Evolutionary conservation across 768 basidiomycete genomes (phyloP).

Genomic region (Ramaria rubella): DNA sequence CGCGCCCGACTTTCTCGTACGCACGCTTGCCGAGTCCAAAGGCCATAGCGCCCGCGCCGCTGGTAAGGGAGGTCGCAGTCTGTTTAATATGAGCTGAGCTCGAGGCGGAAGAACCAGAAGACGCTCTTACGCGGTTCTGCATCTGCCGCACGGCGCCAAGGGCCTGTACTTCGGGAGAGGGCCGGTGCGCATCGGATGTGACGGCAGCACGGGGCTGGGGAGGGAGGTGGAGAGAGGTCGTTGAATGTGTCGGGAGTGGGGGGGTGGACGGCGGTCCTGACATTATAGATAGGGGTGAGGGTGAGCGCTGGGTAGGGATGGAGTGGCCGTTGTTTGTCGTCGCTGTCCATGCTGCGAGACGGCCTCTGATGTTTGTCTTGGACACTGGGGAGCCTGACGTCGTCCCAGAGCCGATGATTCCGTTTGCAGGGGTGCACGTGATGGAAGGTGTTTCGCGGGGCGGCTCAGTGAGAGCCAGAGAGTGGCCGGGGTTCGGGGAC

Average conservation of each 20-base stretch:
- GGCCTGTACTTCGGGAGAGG: neutral
- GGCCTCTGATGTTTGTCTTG: constrained; percentile 40
- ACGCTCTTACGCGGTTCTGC: constrained; percentile 6
- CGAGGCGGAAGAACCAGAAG: neutral
- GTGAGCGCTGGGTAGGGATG: constrained; percentile 11
- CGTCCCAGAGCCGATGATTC: constrained; percentile 35
- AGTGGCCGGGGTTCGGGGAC: constrained; percentile 11
- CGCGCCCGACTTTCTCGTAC: constrained; percentile 69
- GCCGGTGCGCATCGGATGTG: constrained; percentile 1
- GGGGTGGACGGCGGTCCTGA: constrained; percentile 12
- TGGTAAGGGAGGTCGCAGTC: constrained; percentile 69
- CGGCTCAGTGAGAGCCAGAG: constrained; percentile 12
- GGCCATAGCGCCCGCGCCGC: constrained; percentile 64
- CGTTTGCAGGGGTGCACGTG: constrained; percentile 35
- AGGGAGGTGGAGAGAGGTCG: neutral
- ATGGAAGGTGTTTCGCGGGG: constrained; percentile 36
- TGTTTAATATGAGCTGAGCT: constrained; percentile 33
- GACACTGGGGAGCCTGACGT: constrained; percentile 26
- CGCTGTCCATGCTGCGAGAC: constrained; percentile 44
- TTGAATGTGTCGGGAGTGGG: neutral
- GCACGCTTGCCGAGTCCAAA: constrained; percentile 50
- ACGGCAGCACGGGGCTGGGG: neutral
- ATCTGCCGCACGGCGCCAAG: constrained; percentile 3
- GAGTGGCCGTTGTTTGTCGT: constrained; percentile 13
- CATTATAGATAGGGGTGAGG: constrained; percentile 17